Conservation (phyloP, 805 yeast genomes). For the Kluyveromyces nonfermentans region DNA sequence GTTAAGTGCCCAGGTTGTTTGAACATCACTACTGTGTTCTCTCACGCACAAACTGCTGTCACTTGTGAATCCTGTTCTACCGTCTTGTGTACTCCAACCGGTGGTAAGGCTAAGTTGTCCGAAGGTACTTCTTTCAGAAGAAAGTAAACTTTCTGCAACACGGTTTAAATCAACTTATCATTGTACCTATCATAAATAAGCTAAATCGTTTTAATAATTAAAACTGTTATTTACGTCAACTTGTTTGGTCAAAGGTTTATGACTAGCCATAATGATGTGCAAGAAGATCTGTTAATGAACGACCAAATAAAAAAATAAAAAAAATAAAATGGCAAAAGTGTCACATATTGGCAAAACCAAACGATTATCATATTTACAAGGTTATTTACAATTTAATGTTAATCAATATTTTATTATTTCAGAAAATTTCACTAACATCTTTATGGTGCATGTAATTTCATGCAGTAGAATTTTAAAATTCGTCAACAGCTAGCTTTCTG, state of each 20-base stretch:
- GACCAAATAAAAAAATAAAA: no score
- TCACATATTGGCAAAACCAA: no score
- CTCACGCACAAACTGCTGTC: constrained; percentile 99
- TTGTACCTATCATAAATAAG: constrained; percentile 1
- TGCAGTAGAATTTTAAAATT: no score
- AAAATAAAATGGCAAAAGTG: no score
- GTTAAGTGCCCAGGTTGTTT: constrained; percentile 99
- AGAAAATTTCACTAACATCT: no score
- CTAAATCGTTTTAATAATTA: background rate
- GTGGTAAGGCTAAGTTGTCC: constrained; percentile 99
- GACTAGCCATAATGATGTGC: no score
- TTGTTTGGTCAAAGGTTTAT: background rate
- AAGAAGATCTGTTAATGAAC: no score
- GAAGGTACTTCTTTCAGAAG: constrained; percentile 99
- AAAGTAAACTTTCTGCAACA: constrained; percentile 49
- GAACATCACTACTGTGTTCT: constrained; percentile 97
- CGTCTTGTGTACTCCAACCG: constrained; percentile 97
- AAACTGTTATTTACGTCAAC: background rate
- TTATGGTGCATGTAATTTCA: no score
- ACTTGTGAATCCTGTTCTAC: constrained; percentile 98
- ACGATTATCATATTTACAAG: no score
- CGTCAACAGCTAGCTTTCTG: constrained; percentile 2
- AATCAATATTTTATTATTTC: no score
- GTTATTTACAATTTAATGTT: no score
- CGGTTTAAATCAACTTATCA: background rate